These are phyloP conservation scores for Microglena sp. DNA, from an alignment of 139 green algal genomes.

Conservation along the genomic window DNA sequence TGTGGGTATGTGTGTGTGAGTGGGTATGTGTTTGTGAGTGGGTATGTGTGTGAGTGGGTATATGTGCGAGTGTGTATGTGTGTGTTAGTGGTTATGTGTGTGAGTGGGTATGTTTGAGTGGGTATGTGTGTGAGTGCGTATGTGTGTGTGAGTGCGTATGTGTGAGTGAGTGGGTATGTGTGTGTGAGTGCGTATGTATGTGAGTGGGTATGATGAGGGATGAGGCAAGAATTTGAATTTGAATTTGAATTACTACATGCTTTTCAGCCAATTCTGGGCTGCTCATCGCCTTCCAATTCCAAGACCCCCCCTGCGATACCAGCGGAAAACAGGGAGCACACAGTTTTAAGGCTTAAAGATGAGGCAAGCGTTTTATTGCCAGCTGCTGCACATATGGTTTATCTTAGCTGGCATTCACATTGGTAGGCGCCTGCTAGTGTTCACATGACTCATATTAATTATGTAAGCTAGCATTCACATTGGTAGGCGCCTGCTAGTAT, in stretches of 20 bases:
- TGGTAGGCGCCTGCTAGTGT: no score
- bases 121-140: background rate
- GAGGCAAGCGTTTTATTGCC: no score
- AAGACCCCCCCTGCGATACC: constrained; percentile 17
- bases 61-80: background rate
- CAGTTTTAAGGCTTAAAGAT: no score
- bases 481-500: no score
- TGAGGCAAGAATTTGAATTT: no score
- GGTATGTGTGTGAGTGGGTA: background rate
- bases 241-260: no score
- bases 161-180: background rate
- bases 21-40: background rate
- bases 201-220: background rate
- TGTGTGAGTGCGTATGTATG: background rate
- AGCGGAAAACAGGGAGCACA: no score
- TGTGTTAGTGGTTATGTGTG: background rate
- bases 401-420: no score
- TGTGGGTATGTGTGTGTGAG: background rate
- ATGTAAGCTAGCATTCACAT: no score
- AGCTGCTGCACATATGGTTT: no score
- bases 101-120: background rate
- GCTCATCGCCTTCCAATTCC: constrained; percentile 26
- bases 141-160: constrained; percentile 1
- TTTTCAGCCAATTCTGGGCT: background rate
- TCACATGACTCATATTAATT: no score